Base-by-base conservation (phyloP, 352 stramenopile genomes). In the Aphanomyces euteiches region DNA sequence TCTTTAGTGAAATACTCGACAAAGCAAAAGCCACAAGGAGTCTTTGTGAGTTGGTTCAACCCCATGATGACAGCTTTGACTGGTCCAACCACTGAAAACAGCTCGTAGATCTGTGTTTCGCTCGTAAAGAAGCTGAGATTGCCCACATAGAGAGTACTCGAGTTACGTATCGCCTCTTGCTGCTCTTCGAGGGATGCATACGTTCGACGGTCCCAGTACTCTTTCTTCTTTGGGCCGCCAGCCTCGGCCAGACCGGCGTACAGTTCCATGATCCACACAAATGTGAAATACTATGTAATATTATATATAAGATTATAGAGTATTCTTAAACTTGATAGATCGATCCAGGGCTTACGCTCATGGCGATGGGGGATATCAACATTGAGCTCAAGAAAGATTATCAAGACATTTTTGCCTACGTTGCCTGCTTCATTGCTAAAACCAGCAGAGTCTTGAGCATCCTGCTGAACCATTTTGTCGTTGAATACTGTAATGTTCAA, bases 71-170 rank as follows among this genome's bases (percentile, higher is more conserved):
- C 87, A 65, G 85, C 78, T 63, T 88, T 80, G 37, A 99, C 92
- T 19, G 86, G 87, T 54, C 97, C 97, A 48, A 98, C 86, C 72
- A 85, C 84, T 65, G 84, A 90, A 77, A 99, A 99, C 56, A 97
- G 84, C 74, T 96, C 89, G 75, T 92, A 93, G 67, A 99, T 95
- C 77, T 99, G 95, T 41, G 85, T 78, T 69, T 98, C 92, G 19
- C 90, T 95, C 21, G 96, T 99, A 70, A 97, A 98, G 79, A 99
- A 99, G 48, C 90, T 95, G 53, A 99, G 75, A 76, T 99, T 99
- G 54, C 97, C 97, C 41, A 99, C 83, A 78, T 99, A 99, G 28
- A 99, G 75, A 28, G 96, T 99, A 8, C 76, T 77, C 28, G 90
- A 98, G 53, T 80, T 83, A 21, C 82, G 84, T 61, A 99, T 90